Percentiles rank a stretch among this genome's conserved stretches.
Evolutionary conservation across 2,329 filamentous ascomycete genomes (phyloP).

Genomic region (Elsinoe ampelina): DNA sequence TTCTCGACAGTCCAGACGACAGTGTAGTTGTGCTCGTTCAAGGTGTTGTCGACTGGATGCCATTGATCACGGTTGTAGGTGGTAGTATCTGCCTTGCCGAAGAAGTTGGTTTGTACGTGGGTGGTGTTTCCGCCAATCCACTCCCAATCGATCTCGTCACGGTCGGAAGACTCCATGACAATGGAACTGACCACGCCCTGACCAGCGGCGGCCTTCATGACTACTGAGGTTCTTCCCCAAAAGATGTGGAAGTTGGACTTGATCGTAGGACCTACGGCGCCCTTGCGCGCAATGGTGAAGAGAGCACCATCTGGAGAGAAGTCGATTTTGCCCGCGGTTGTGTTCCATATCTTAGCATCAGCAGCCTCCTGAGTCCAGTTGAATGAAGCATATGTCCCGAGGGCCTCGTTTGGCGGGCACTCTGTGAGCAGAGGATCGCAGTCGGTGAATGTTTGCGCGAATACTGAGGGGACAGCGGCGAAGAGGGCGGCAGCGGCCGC

Average conservation of each 20-base stretch:
- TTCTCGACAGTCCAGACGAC: slow-evolving; percentile 59
- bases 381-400: slow-evolving; percentile 58
- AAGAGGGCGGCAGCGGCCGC: slow-evolving; percentile 23
- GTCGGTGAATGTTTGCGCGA: slow-evolving; percentile 64
- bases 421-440: slow-evolving; percentile 68
- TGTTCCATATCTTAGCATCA: slow-evolving; percentile 30
- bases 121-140: slow-evolving; percentile 60
- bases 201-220: slow-evolving; percentile 66
- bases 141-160: slow-evolving; percentile 86
- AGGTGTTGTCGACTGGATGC: slow-evolving; percentile 47
- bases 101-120: slow-evolving; percentile 63
- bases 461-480: slow-evolving; percentile 34
- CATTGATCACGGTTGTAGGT: slow-evolving; percentile 59
- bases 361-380: slow-evolving; percentile 45
- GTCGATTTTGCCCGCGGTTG: slow-evolving; percentile 57
- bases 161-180: slow-evolving; percentile 72
- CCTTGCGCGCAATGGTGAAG: slow-evolving; percentile 60
- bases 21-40: slow-evolving; percentile 60
- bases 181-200: slow-evolving; percentile 70
- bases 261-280: slow-evolving; percentile 64
- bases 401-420: slow-evolving; percentile 63
- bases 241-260: slow-evolving; percentile 77
- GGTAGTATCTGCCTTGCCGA: slow-evolving; percentile 59
- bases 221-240: slow-evolving; percentile 69
- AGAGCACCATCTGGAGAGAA: slow-evolving; percentile 48